These are phyloP conservation scores for Tylopilus cervinicoccineus DNA, from an alignment of 768 basidiomycete genomes.

Conservation along the genomic window DNA sequence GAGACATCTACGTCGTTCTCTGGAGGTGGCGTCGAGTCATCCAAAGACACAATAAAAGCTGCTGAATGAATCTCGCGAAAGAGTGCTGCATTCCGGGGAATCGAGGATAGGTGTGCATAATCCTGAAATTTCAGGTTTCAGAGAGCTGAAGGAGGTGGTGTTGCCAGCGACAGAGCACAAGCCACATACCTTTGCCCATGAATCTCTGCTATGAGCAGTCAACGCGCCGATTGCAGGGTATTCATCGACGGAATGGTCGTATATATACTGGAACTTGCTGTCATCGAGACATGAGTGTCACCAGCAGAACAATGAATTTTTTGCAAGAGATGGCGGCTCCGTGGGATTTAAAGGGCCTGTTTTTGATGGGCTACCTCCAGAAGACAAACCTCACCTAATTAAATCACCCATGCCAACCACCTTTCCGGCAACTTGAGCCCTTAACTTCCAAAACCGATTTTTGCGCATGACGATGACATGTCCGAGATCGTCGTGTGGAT, in stretches of 20 bases:
- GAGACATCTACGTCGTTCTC: slow-evolving; percentile 53
- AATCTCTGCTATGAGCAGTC: slow-evolving; percentile 75
- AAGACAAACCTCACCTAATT: slow-evolving; percentile 43
- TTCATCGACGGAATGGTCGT: slow-evolving; percentile 55
- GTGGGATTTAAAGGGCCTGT: not conserved
- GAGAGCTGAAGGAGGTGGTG: not conserved
- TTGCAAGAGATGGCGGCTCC: not conserved
- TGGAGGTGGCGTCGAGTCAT: slow-evolving; percentile 48
- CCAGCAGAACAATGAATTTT: not conserved
- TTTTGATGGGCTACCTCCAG: not conserved
- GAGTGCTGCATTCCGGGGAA: slow-evolving; percentile 58
- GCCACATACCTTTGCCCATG: slow-evolving; percentile 75
- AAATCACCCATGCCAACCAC: slow-evolving; percentile 65
- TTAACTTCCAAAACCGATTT: slow-evolving; percentile 80
- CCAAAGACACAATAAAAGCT: slow-evolving; percentile 81
- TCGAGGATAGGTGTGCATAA: slow-evolving; percentile 55
- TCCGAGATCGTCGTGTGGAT: slow-evolving; percentile 46
- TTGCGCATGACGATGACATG: slow-evolving; percentile 86
- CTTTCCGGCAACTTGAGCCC: slow-evolving; percentile 49
- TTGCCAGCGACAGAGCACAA: not conserved
- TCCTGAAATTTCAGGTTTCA: slow-evolving; percentile 40
- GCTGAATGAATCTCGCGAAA: slow-evolving; percentile 77
- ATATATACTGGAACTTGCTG: slow-evolving; percentile 72
- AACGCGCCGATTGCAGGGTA: slow-evolving; percentile 77
- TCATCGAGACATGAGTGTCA: slow-evolving; percentile 5